A percentile compares a stretch with the other conserved stretches of the same genome.
These are phyloP conservation scores for Fonsecaea pedrosoi DNA, from an alignment of 2,329 filamentous ascomycete genomes.

Conservation along the genomic window DNA sequence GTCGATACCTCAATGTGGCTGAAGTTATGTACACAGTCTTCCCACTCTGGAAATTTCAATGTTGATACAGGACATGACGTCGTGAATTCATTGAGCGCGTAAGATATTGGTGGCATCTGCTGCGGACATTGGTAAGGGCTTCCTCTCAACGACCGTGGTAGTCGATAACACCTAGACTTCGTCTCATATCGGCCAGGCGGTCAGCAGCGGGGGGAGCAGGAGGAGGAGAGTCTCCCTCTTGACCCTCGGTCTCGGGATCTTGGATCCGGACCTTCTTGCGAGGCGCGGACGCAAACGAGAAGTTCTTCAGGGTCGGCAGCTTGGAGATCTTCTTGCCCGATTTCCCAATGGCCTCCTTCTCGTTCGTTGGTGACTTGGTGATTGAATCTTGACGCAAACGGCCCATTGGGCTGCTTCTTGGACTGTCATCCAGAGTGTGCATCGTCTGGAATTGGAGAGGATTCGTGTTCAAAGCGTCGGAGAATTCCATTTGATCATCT, in stretches of 20 bases:
- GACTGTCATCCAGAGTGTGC: conserved; percentile 16
- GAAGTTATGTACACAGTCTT: background rate
- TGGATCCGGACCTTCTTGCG: conserved; percentile 21
- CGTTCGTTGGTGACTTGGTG: conserved; percentile 10
- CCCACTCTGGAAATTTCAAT: background rate
- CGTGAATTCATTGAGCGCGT: conserved; percentile 22
- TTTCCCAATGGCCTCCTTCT: conserved; percentile 23
- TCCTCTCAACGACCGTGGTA: conserved; percentile 5
- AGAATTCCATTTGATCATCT: conserved; percentile 35
- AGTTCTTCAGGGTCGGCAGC: conserved; percentile 33
- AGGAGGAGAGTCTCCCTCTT: conserved; percentile 10
- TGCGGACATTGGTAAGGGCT: background rate
- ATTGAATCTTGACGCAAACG: conserved; percentile 34
- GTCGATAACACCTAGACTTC: conserved; percentile 32
- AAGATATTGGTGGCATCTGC: conserved; percentile 5
- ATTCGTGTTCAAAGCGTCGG: conserved; percentile 31
- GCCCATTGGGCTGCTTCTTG: conserved; percentile 23
- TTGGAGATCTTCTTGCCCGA: conserved; percentile 30
- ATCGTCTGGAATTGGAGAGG: conserved; percentile 25
- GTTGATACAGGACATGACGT: conserved; percentile 24
- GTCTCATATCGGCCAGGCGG: conserved; percentile 33
- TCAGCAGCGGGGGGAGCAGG: conserved; percentile 22
- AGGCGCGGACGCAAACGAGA: conserved; percentile 15
- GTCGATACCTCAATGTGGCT: background rate
- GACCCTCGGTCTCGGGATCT: conserved; percentile 8